Percentiles rank a stretch among this genome's conserved stretches.
phyloP scores from a whole-genome alignment of 2,329 filamentous ascomycete species.

The Mycosphaerella sp. region DNA sequence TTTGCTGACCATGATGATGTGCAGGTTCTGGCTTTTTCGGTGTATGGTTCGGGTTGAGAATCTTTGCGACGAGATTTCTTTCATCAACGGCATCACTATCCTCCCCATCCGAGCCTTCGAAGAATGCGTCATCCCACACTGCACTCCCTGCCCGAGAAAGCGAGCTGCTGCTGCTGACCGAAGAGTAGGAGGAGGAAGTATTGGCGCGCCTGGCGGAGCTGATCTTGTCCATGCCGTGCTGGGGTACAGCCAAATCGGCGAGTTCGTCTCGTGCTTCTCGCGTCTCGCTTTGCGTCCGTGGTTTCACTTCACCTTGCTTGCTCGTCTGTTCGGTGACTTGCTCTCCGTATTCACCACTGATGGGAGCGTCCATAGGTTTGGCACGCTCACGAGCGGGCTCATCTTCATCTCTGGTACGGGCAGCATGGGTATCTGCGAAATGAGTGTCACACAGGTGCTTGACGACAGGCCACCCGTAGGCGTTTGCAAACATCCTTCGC shows the following conservation, averaged over 20 bases:
- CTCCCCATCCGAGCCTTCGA: conserved; percentile 42
- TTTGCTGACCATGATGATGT: conserved; percentile 13
- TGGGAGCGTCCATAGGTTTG: conserved; percentile 47
- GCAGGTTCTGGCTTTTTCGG: conserved; percentile 23
- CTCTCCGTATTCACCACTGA: conserved; percentile 43
- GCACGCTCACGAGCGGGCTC: conserved; percentile 65
- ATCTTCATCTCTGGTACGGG: conserved; percentile 60
- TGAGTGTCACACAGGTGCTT: conserved; percentile 94
- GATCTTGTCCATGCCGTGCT: conserved; percentile 24
- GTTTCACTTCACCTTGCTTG: conserved; percentile 28
- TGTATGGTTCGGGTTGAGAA: conserved; percentile 27
- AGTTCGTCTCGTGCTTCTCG: conserved; percentile 41
- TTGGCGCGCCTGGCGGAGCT: conserved; percentile 18
- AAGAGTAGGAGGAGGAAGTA: conserved; percentile 10
- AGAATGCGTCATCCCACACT: conserved; percentile 45
- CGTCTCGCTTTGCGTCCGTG: conserved; percentile 44
- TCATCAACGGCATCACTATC: conserved; percentile 39
- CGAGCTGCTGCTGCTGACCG: conserved; percentile 12
- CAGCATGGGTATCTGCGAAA: conserved; percentile 68
- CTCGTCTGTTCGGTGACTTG: conserved; percentile 38
- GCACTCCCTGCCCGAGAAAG: conserved; percentile 36
- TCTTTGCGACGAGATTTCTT: conserved; percentile 25
- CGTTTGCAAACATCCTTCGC: conserved; percentile 91
- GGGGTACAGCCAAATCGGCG: conserved; percentile 34
- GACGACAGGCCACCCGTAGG: conserved; percentile 94